A percentile compares a stretch with the other conserved stretches of the same genome.
phyloP scores from a whole-genome alignment of 1,284 basidiomycete genomes.

The Pholiota adiposa region DNA sequence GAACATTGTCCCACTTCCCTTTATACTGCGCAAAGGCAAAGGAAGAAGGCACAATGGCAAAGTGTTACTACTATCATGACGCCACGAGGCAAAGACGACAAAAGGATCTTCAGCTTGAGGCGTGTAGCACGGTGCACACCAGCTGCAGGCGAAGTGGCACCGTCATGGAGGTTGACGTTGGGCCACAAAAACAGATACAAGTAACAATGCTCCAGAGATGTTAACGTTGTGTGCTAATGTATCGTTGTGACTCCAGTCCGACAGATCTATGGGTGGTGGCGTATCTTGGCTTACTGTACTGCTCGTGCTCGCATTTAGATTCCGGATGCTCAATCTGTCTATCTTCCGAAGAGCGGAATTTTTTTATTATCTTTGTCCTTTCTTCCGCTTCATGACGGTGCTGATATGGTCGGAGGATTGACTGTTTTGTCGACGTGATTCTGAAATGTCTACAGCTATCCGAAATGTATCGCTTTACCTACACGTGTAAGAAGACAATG shows the following conservation, averaged over 20 bases:
- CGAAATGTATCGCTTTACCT: too few species aligned
- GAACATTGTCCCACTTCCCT: background rate
- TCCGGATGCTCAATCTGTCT: background rate
- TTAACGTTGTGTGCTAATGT: too few species aligned
- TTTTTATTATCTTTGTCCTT: background rate
- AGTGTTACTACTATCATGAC: background rate
- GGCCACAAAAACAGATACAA: background rate
- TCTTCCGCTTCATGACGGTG: background rate
- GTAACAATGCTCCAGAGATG: background rate
- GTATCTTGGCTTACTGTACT: background rate
- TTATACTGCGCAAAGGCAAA: background rate
- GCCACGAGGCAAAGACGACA: background rate
- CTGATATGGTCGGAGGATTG: background rate
- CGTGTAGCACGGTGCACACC: background rate
- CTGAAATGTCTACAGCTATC: too few species aligned
- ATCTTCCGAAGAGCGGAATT: background rate
- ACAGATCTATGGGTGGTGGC: background rate
- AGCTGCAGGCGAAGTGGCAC: background rate
- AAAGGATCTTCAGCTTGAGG: background rate
- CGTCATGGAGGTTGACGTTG: background rate
- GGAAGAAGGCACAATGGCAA: background rate
- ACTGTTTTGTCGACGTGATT: background rate
- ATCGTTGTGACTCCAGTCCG: background rate
- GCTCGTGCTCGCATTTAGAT: too few species aligned
- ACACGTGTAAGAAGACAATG: too few species aligned